Percentiles rank a stretch among this genome's conserved stretches.
These are phyloP conservation scores for Paecilomyces fulvus DNA, from an alignment of 2,329 filamentous ascomycete genomes.

Conservation along the genomic window DNA sequence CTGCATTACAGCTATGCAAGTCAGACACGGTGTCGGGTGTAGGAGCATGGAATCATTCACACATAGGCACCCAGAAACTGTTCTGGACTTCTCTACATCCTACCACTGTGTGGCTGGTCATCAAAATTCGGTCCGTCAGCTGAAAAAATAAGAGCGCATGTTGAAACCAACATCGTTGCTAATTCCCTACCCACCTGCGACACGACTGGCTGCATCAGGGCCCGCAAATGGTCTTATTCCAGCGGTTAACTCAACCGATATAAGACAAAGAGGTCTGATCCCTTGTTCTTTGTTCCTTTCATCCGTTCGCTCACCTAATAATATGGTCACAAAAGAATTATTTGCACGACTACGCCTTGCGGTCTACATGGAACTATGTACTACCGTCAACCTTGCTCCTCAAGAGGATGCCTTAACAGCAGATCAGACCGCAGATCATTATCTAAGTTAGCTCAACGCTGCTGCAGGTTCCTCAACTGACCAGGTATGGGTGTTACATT, in stretches of 20 bases:
- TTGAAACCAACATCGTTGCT: neutral
- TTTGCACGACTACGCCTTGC: neutral
- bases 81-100: neutral
- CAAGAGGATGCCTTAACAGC: neutral
- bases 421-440: neutral
- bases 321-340: neutral
- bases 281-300: neutral
- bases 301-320: neutral
- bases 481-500: neutral
- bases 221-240: neutral
- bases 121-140: too few species aligned
- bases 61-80: neutral
- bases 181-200: neutral
- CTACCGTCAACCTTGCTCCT: neutral
- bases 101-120: neutral
- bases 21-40: neutral
- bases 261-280: neutral
- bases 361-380: neutral
- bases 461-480: neutral
- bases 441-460: neutral
- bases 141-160: neutral
- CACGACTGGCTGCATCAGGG: neutral
- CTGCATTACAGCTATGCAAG: neutral
- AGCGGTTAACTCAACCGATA: neutral
- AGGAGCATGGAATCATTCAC: neutral